Percentiles rank a stretch among this genome's conserved stretches.
phyloP scores from a whole-genome alignment of 441 rosid species.

The Raphanus hybrid region DNA sequence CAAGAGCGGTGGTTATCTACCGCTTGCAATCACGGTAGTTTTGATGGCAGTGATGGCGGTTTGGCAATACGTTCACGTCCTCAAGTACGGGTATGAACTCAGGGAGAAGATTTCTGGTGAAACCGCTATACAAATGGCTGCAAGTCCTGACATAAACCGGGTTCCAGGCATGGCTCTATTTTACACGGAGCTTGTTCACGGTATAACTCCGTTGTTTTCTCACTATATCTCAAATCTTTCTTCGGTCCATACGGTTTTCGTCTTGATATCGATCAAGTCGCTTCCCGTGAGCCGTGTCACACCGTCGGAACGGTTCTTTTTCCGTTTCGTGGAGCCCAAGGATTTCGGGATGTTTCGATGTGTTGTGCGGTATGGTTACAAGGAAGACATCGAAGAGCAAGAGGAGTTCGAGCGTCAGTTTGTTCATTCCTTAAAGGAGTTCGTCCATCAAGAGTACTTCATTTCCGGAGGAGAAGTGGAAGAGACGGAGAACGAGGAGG shows the following conservation, averaged over 20 bases:
- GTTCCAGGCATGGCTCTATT: slow-evolving; percentile 68
- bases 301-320: slow-evolving; percentile 65
- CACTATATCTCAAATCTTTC: slow-evolving; percentile 64
- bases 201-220: slow-evolving; percentile 72
- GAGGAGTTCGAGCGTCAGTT: slow-evolving; percentile 66
- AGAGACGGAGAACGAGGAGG: slow-evolving; percentile 22
- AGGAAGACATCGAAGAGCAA: slow-evolving; percentile 53
- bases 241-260: slow-evolving; percentile 65
- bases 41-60: slow-evolving; percentile 63
- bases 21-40: slow-evolving; percentile 51
- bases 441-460: slow-evolving; percentile 58
- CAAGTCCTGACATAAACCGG: slow-evolving; percentile 48
- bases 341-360: slow-evolving; percentile 67
- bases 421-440: slow-evolving; percentile 62
- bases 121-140: slow-evolving; percentile 50
- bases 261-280: slow-evolving; percentile 71
- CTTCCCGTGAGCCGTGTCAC: slow-evolving; percentile 62
- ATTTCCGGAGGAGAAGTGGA: slow-evolving; percentile 44
- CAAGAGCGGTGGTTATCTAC: slow-evolving; percentile 65
- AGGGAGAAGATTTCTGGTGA: slow-evolving; percentile 67
- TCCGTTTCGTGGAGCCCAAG: slow-evolving; percentile 66
- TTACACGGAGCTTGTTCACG: slow-evolving; percentile 79
- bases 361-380: slow-evolving; percentile 75
- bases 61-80: slow-evolving; percentile 70
- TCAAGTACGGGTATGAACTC: slow-evolving; percentile 62